Evolutionary conservation across 257 asterid species (phyloP), one percentile per base, ranked within the genome.

Genomic region (Euphrasia confusa): DNA sequence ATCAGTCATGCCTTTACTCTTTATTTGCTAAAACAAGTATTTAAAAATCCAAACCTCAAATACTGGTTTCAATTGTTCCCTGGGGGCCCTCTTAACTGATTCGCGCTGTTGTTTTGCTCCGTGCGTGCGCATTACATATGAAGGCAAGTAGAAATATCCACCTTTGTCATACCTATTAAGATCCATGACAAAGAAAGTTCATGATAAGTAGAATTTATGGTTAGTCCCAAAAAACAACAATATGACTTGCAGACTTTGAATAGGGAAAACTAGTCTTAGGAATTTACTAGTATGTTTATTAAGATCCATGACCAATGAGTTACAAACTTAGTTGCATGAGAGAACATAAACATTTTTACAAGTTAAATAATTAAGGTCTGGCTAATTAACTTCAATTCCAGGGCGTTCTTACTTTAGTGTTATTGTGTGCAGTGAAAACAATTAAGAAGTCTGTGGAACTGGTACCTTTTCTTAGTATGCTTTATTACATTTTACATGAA

Each of bases 41-140:
- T 32, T 59, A 67, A 32, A 61, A 54, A 61, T 37, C 78, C 79
- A 74, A 70, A 92, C 99, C 99, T 92, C 96, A 77, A 77, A 92
- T 17, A 92, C 80, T 59, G 83, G 80, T 64, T 60, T 73, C 84
- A 92, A 59, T 74, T 89, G 97, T 68, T 78, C 72, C 66, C 52
- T 49, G 24, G 96, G 83, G 73, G 89, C 61, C 74, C 82, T 84
- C 75, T 77, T 92, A 54, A 92, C 75, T 67, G 91, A 69, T 65
- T 92, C 99, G 50, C 99, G 91, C 74, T 89, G 99, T 60, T 89
- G 96, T 26, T 81, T 81, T 67, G 94, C 83, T 61, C 99, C 99
- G 77, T 86, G 99, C 7, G 96, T 92, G 60, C 97, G 99, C 99
- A 92, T 92, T 55, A 86, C 86, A 75, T 81, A 84, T 3, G 99